Base-by-base conservation (phyloP, 1,139 yeast genomes). In the Sugiyamaella xylanicola region DNA sequence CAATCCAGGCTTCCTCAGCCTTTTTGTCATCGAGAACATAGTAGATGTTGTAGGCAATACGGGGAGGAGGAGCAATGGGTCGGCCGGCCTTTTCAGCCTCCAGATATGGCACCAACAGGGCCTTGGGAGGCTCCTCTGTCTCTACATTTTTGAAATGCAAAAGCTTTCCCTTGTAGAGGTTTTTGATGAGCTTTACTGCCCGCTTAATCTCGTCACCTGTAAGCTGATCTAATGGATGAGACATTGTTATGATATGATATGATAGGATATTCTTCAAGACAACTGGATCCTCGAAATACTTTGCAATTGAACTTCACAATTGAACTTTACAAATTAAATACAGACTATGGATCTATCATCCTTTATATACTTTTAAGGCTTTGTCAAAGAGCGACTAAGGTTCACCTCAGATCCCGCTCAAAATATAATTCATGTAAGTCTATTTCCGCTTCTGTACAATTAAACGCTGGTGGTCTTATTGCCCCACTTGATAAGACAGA, bases 121-220 rank as follows among this genome's bases (percentile, higher is more conserved):
- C 76, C 79, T 89, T 89, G 60, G 96, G 95, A 36, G 96, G 96
- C 68, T 89, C 96, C 56, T 83, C 71, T 66, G 84, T 80, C 67
- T 87, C 93, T 56, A 87, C 76, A 68, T 83, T 88, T 64, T 84
- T 82, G 73, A 88, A 86, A 72, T 86, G 92, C 50, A 87, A 72
- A 56, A 67, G 62, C 62, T 75, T 76, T 32, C 82, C 85, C 41
- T 75, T 66, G 66, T 77, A 81, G 57, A 77, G 68, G 46, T 72
- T 69, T 69, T 76, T 79, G 58, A 84, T 72, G 41, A 81, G 69
- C 37, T 66, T 65, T 20, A 88, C 74, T 43, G 92, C 85, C 61
- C 77, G 72, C 68, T 80, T 77, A 66, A 87, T 74, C 75, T 88
- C 96, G 56, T 72, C 78, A 60, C 83, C 87, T 52, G 81, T 77